Evolutionary conservation across 441 rosid species (phyloP).

Genomic region (Flueggea neowawraea): DNA sequence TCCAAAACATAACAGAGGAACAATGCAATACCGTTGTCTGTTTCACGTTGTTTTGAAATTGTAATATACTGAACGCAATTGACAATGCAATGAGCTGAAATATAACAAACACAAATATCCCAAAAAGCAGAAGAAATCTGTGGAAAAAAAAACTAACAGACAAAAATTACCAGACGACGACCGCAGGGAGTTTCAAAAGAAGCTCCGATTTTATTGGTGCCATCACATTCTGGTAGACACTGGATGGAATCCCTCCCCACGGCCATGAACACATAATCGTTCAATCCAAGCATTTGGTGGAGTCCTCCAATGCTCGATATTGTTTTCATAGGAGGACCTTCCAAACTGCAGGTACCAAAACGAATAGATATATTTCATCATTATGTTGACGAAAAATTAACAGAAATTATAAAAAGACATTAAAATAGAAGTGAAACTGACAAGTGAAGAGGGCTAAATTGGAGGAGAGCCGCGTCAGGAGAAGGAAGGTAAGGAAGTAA

Average conservation of each 20-base stretch:
- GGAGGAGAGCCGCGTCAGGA: conserved; percentile 61
- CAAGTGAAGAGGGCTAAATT: conserved; percentile 78
- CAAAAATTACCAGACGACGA: conserved; percentile 45
- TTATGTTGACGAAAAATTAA: neutral
- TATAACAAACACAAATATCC: neutral
- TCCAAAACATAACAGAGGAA: no score
- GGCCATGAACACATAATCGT: conserved; percentile 45
- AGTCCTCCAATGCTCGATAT: conserved; percentile 61
- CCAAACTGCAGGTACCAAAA: conserved; percentile 38
- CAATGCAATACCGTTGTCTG: no score
- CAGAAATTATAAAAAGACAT: neutral
- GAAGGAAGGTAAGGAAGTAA: conserved; percentile 55
- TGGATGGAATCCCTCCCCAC: conserved; percentile 65
- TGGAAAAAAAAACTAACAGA: neutral
- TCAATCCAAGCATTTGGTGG: conserved; percentile 50
- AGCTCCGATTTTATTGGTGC: conserved; percentile 57
- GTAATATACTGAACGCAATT: neutral
- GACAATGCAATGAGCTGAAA: neutral
- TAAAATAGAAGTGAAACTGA: conserved; percentile 18
- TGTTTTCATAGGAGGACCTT: conserved; percentile 40
- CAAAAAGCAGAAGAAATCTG: neutral
- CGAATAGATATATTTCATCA: no score
- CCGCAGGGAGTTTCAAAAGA: conserved; percentile 75
- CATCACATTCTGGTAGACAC: conserved; percentile 51
- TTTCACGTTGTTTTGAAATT: neutral